Conservation (phyloP, 495 filamentous ascomycete species). For the Saxophila tyrrhenica region DNA sequence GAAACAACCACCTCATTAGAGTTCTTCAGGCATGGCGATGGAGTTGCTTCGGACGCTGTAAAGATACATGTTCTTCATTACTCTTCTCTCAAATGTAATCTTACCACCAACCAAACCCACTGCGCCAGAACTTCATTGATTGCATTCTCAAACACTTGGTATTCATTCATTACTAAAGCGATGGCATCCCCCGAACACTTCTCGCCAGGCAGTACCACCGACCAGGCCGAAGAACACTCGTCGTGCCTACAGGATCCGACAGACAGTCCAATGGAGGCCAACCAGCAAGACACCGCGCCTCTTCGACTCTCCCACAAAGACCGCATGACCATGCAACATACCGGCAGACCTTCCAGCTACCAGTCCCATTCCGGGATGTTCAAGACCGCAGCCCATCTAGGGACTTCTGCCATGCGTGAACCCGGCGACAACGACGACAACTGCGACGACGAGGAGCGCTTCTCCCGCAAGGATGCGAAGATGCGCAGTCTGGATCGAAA, state of each 20-base stretch:
- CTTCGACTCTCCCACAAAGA: no score
- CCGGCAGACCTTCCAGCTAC: no score
- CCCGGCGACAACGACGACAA: no score
- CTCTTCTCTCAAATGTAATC: background rate
- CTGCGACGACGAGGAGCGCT: no score
- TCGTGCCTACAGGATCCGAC: background rate
- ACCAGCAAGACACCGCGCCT: no score
- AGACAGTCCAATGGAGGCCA: no score
- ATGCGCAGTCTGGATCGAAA: no score
- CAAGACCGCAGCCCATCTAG: no score
- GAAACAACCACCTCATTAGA: background rate
- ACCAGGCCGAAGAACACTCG: background rate
- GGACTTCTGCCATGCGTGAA: no score
- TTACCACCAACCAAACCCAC: background rate
- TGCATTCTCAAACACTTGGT: background rate
- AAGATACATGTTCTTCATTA: background rate
- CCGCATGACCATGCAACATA: no score
- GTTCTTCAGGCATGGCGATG: conserved; percentile 4
- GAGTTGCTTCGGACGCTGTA: background rate
- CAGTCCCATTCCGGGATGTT: no score
- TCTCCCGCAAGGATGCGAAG: no score
- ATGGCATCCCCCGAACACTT: background rate
- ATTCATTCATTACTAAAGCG: background rate
- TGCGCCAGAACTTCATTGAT: background rate
- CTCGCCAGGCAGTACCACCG: background rate